Percentiles rank a stretch among this genome's conserved stretches.
Conservation (phyloP, 2,329 filamentous ascomycete species). For the Penicillium aurantiogriseum region DNA sequence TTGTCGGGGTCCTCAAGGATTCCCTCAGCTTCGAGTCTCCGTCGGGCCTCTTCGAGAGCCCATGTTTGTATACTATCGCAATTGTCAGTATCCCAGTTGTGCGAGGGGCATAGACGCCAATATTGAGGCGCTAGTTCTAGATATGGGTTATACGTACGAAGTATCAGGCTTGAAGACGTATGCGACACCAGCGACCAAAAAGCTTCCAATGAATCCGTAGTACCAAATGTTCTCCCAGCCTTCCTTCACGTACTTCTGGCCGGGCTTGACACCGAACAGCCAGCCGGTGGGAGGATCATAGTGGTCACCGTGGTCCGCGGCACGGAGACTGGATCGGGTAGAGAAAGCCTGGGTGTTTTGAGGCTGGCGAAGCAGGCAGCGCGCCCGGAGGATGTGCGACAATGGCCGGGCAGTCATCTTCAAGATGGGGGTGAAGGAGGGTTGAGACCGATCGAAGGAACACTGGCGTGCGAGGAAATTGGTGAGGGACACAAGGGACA, state of each 20-base stretch:
- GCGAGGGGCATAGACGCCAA: background rate
- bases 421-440: slow-evolving; percentile 23
- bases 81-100: slow-evolving; percentile 20
- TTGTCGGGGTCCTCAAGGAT: slow-evolving; percentile 75
- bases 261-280: slow-evolving; percentile 91
- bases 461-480: slow-evolving; percentile 4
- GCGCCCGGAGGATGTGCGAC: slow-evolving; percentile 41
- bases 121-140: background rate
- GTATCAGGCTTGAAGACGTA: slow-evolving; percentile 98
- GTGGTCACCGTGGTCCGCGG: slow-evolving; percentile 65
- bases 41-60: slow-evolving; percentile 94
- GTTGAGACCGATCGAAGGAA: slow-evolving; percentile 11
- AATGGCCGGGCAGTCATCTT: slow-evolving; percentile 42
- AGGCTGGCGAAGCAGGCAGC: slow-evolving; percentile 38
- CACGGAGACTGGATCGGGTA: slow-evolving; percentile 39
- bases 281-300: slow-evolving; percentile 90
- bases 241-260: slow-evolving; percentile 93
- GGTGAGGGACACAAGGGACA: slow-evolving; percentile 6
- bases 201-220: slow-evolving; percentile 78
- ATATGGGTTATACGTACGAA: slow-evolving; percentile 66
- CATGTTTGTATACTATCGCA: slow-evolving; percentile 88
- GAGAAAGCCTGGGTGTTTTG: slow-evolving; percentile 42
- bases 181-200: slow-evolving; percentile 71
- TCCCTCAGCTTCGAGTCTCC: slow-evolving; percentile 93
- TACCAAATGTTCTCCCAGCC: slow-evolving; percentile 90